These are phyloP conservation scores for Mucor saturninus DNA, from an alignment of 371 early-diverging fungal species.

Conservation along the genomic window DNA sequence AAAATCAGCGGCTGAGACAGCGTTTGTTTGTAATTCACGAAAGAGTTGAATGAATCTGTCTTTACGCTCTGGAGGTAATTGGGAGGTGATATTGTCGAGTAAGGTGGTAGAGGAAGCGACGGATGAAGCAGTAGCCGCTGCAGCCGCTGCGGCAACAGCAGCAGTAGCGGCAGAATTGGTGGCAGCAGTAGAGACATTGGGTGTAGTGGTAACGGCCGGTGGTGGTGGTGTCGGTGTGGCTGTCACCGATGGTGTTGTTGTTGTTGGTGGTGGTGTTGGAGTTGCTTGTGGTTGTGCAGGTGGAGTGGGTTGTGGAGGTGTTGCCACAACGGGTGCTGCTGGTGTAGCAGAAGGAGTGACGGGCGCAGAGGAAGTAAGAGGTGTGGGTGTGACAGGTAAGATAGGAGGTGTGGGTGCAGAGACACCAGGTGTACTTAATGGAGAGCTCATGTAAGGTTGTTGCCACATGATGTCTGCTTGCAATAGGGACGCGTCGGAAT, in stretches of 20 bases:
- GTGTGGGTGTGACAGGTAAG: background rate
- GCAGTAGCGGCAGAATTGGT: background rate
- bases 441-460: slow-evolving; percentile 29
- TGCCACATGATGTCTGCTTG: slow-evolving; percentile 7
- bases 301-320: slow-evolving; percentile 7
- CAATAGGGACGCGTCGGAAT: slow-evolving; percentile 22
- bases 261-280: background rate
- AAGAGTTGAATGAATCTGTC: slow-evolving; percentile 43
- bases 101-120: slow-evolving; percentile 35
- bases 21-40: slow-evolving; percentile 37
- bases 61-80: slow-evolving; percentile 42
- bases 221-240: slow-evolving; percentile 8
- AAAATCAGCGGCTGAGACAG: slow-evolving; percentile 43
- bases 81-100: slow-evolving; percentile 44
- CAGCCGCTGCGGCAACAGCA: background rate
- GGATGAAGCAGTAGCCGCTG: background rate
- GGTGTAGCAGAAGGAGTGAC: slow-evolving; percentile 6
- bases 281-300: background rate
- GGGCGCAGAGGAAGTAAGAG: slow-evolving; percentile 9
- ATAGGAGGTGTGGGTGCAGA: no score
- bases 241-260: slow-evolving; percentile 12
- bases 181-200: background rate
- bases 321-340: slow-evolving; percentile 7
- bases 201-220: background rate
- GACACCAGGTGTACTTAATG: background rate